Conservation (phyloP, 2,329 filamentous ascomycete species). For the Neophaeococcomyces mojaviensis region DNA sequence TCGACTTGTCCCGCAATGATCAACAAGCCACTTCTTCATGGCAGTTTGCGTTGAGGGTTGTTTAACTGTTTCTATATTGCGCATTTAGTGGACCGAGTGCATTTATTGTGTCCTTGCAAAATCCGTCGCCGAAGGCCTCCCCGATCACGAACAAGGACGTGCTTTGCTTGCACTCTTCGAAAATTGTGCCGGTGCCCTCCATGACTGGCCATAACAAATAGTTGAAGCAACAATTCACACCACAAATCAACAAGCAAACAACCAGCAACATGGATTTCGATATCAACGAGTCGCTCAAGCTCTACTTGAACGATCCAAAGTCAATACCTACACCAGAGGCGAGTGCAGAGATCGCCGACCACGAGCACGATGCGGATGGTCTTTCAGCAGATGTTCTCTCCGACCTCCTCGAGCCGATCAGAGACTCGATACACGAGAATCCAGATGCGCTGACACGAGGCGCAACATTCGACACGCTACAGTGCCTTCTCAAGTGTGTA, state of each 20-base stretch:
- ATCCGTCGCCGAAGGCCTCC: neutral
- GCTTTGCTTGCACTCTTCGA: neutral
- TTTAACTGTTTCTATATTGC: no score
- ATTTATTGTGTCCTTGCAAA: neutral
- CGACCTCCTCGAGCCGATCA: constrained; percentile 78
- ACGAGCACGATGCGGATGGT: constrained; percentile 82
- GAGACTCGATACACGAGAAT: constrained; percentile 85
- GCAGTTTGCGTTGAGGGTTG: no score
- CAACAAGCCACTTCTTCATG: no score
- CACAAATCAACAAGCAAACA: constrained; percentile 20
- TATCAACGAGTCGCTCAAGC: constrained; percentile 92
- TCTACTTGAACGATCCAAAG: constrained; percentile 88
- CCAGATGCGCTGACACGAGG: constrained; percentile 78
- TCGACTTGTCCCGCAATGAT: no score
- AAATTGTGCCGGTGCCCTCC: neutral
- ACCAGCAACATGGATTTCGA: constrained; percentile 64
- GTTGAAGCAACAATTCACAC: constrained; percentile 46
- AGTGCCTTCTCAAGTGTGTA: constrained; percentile 93
- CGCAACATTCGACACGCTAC: constrained; percentile 80
- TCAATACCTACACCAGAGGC: constrained; percentile 80
- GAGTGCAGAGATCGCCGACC: constrained; percentile 73
- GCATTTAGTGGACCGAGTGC: no score
- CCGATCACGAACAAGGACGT: neutral
- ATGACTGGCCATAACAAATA: neutral
- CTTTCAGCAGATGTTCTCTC: constrained; percentile 74